phyloP scores from a whole-genome alignment of 176 grass and related monocot genomes.

The Triticum monococcum region DNA sequence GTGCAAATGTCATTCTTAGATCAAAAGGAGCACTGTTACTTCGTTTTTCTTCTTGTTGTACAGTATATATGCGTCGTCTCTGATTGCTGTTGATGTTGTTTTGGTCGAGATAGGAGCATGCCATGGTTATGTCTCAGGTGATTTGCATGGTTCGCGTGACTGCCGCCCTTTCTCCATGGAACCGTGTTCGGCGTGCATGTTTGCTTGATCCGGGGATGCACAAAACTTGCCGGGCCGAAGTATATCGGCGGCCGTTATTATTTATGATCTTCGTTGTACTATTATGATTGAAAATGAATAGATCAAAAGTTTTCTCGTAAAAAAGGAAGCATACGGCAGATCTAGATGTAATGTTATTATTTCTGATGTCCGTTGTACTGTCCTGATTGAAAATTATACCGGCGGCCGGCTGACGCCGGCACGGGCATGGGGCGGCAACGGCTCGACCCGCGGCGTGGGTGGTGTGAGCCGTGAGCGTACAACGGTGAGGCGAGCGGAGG shows the following conservation, averaged over 20 bases:
- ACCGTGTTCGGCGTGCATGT: not conserved
- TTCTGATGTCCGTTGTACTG: no score
- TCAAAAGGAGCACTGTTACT: not conserved
- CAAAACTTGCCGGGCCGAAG: no score
- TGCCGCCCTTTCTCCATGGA: not conserved
- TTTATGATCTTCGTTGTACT: no score
- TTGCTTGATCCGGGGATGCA: not conserved
- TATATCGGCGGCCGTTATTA: no score
- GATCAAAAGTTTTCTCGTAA: no score
- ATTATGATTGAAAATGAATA: no score
- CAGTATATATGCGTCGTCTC: not conserved
- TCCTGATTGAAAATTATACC: no score
- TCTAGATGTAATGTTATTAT: no score
- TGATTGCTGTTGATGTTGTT: not conserved
- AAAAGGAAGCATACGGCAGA: no score
- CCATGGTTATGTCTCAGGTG: not conserved
- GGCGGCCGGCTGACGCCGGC: not conserved
- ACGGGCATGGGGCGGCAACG: not conserved
- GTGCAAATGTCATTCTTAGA: slow-evolving; percentile 32
- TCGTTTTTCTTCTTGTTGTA: not conserved
- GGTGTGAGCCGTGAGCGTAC: not conserved
- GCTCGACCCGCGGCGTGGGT: not conserved
- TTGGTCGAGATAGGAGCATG: not conserved
- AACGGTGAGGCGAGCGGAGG: not conserved
- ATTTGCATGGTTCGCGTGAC: not conserved